Conservation (phyloP, 805 yeast genomes). For the Saturnispora sanitii region DNA sequence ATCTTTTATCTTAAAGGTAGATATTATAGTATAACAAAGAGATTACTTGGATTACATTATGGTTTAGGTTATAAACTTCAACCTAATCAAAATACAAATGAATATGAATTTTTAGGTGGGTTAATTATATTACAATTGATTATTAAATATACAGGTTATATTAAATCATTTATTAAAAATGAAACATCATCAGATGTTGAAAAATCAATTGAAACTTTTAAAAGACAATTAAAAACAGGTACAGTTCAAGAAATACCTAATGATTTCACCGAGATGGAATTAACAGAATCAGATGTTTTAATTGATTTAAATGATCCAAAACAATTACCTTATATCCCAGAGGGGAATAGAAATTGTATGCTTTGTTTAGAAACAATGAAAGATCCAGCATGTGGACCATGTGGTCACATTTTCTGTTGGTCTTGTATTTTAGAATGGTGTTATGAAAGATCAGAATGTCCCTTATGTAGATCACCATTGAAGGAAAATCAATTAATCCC, state of each 20-base stretch:
- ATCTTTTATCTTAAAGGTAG: conserved; percentile 75
- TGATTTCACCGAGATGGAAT: background rate
- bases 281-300: conserved; percentile 4
- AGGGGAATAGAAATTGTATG: conserved; percentile 65
- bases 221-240: background rate
- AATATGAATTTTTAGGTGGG: conserved; percentile 69
- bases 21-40: conserved; percentile 67
- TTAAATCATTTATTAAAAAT: background rate
- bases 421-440: conserved; percentile 83
- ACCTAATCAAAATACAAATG: conserved; percentile 20
- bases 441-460: conserved; percentile 80
- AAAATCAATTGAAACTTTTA: background rate
- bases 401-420: conserved; percentile 96
- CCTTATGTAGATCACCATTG: conserved; percentile 72
- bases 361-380: conserved; percentile 72
- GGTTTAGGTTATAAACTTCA: conserved; percentile 57
- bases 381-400: conserved; percentile 75
- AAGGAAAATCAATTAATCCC: conserved; percentile 55
- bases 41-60: conserved; percentile 73
- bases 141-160: conserved; percentile 30
- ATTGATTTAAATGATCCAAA: conserved; percentile 49
- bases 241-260: conserved; percentile 1
- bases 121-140: conserved; percentile 44
- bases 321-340: conserved; percentile 59
- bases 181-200: background rate